Evolutionary conservation across 768 basidiomycete genomes (phyloP), one percentile per base, ranked within the genome.

Genomic region (Lactarius akahatsu): DNA sequence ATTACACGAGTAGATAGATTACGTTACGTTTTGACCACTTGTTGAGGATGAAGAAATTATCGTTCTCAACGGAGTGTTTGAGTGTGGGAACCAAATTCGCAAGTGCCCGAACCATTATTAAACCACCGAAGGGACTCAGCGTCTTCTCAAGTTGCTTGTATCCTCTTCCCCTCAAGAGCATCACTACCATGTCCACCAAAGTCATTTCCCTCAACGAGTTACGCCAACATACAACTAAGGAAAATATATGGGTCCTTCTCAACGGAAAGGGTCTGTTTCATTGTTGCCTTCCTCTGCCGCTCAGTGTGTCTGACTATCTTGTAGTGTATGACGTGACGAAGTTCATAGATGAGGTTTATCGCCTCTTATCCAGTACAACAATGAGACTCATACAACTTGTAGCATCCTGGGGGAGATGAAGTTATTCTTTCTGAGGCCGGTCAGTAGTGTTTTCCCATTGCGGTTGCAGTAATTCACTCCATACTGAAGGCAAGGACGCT

Each of bases 391-490:
- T 18, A 40, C 38, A 16, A 43, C 10, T 34, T 47, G 10, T 57
- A 92, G 96, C 96, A 97, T 75, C 96, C 95, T 28, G 96, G 96
- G 76, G 97, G 97, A 69, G 97, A 98, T 80, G 97, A 99, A 81
- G 96, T 99, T 63, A 86, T 99, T 69, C 78, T 98, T 61, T 90
- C 92, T 66, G 97, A 99, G 80, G 89, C 87, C 74, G 92, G 92
- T 89, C 78, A 74, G 90, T 67, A 4, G 54, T 20, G 28, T 66
- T 40, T 64, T 67, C 55, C 54, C 61, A 32, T 32, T 18, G 10
- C 16, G 32, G 13, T 32, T 43, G 11, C 57, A 20, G 43, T 34
- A 8, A 34, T 62, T 65, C 32, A 67, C 57, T 30, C 32, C 57
- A 65, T 56, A 54, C 59, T 68, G 23, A 77, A 96, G 94, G 92